A percentile compares a stretch with the other conserved stretches of the same genome.
These are phyloP conservation scores for Naganishia liquefaciens DNA, from an alignment of 1,284 basidiomycete species.

Conservation along the genomic window DNA sequence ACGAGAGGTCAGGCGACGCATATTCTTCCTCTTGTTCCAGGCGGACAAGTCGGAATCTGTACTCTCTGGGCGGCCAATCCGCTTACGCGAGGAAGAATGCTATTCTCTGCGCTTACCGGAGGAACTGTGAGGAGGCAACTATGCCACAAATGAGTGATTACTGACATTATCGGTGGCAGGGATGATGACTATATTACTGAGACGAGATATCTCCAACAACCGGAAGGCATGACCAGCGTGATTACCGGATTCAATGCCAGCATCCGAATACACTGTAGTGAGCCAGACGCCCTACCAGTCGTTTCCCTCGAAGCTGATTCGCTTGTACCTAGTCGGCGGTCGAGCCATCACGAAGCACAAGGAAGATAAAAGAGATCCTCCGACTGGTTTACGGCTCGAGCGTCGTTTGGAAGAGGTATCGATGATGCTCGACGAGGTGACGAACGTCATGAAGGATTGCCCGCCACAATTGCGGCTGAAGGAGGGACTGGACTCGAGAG, in stretches of 20 bases:
- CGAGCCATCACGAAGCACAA: slow-evolving; percentile 45
- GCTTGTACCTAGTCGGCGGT: slow-evolving; percentile 40
- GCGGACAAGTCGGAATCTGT: slow-evolving; percentile 87
- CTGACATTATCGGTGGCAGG: slow-evolving; percentile 26
- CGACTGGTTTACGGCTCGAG: slow-evolving; percentile 43
- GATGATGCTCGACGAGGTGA: slow-evolving; percentile 46
- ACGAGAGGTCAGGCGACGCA: slow-evolving; percentile 73
- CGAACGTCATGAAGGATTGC: slow-evolving; percentile 47
- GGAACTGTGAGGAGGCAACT: slow-evolving; percentile 38
- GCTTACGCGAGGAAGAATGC: slow-evolving; percentile 79
- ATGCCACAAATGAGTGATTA: not conserved
- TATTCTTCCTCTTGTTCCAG: slow-evolving; percentile 82
- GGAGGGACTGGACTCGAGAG: slow-evolving; percentile 35
- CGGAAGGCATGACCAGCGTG: slow-evolving; percentile 74
- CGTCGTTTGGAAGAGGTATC: slow-evolving; percentile 47
- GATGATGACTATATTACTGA: slow-evolving; percentile 64
- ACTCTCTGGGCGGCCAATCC: slow-evolving; percentile 70
- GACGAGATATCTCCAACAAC: slow-evolving; percentile 74
- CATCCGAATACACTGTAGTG: slow-evolving; percentile 67
- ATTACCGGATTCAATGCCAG: slow-evolving; percentile 82
- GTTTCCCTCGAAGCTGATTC: not conserved
- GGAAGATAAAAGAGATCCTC: slow-evolving; percentile 42
- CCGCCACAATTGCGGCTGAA: slow-evolving; percentile 45
- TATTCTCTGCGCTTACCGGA: slow-evolving; percentile 41
- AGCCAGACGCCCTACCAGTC: slow-evolving; percentile 9